Base-by-base conservation (phyloP, 768 basidiomycete species). In the Sporobolomyces roseus region DNA sequence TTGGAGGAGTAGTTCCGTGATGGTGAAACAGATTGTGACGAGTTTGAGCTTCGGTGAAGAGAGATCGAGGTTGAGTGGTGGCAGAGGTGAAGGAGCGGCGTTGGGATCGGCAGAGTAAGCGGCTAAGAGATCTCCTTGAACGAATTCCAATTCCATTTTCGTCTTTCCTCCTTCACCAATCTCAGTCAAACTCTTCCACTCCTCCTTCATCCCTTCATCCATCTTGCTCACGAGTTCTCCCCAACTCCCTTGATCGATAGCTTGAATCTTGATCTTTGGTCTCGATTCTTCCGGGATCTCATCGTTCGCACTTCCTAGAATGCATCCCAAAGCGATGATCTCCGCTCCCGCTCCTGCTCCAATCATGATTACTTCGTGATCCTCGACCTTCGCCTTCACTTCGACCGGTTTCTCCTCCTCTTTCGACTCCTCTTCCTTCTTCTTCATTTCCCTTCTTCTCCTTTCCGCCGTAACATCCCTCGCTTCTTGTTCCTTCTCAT, bases 331-430 rank as follows among this genome's bases (percentile, higher is more conserved):
- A 3, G 75, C 75, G 41, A 76, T 16, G 14, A 75, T 30, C 45
- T 76, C 75, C n/a, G 59, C 61, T 3, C 70, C 74, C 3, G 74
- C 70, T 1, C 75, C 75, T 1, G 70, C 72, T 19, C 75, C 75
- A 4, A 76, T 19, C 63, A 65, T 62, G 48, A 69, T 41, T 5
- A 60, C 64, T n/a, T 43, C 55, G 45, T 23, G 13, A 4, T 38
- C 52, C 10, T 54, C 58, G 21, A 30, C 29, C 41, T 38, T 25
- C 8, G 14, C 43, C 33, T 41, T 19, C 23, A 13, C 29, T 46
- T 56, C 53, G 16, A 50, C 43, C n/a, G n/a, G n/a, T 23, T 23
- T 36, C 3, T 36, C 33, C n/a, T 8, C 56, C 9, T 53, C 53
- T 41, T 41, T 41, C 51, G 52, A 55, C 43, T 43, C 30, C 43